Percentiles rank a stretch among this genome's conserved stretches.
phyloP scores from a whole-genome alignment of 768 basidiomycete species.

The Mrakia blollopis region DNA sequence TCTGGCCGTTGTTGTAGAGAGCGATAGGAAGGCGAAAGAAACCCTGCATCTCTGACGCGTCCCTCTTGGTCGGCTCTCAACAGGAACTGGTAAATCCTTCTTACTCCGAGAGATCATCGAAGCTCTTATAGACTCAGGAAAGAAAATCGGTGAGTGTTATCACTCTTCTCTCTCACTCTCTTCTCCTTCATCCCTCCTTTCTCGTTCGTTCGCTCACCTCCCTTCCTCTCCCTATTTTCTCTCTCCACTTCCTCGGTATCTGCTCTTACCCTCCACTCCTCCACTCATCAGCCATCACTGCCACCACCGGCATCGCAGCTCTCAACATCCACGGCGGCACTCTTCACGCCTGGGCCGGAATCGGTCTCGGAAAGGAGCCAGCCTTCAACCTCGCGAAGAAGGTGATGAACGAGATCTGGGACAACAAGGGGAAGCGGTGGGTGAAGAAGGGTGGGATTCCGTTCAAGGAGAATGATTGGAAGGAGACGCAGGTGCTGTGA shows the following conservation, averaged over 20 bases:
- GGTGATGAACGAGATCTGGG: not conserved
- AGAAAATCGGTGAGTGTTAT: not conserved
- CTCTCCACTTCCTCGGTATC: no score
- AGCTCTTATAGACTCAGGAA: not conserved
- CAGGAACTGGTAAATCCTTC: not conserved
- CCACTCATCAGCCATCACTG: constrained; percentile 9
- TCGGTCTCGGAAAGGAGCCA: not conserved
- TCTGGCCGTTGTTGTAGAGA: no score
- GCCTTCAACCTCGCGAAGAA: not conserved
- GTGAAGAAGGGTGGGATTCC: not conserved
- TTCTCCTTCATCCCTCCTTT: not conserved
- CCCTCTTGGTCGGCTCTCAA: not conserved
- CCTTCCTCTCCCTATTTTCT: no score
- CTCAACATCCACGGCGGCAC: constrained; percentile 15
- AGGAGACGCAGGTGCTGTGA: constrained; percentile 7
- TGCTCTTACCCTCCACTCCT: no score
- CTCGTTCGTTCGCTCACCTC: no score
- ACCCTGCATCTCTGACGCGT: not conserved
- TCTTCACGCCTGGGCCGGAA: constrained; percentile 13
- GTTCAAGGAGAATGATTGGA: constrained; percentile 11
- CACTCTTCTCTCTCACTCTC: not conserved
- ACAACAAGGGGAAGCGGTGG: not conserved
- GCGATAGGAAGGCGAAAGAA: no score
- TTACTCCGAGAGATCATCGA: not conserved
- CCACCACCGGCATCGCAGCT: constrained; percentile 21